phyloP scores from a whole-genome alignment of 352 stramenopile genomes.

The Phytopythium helicoides region DNA sequence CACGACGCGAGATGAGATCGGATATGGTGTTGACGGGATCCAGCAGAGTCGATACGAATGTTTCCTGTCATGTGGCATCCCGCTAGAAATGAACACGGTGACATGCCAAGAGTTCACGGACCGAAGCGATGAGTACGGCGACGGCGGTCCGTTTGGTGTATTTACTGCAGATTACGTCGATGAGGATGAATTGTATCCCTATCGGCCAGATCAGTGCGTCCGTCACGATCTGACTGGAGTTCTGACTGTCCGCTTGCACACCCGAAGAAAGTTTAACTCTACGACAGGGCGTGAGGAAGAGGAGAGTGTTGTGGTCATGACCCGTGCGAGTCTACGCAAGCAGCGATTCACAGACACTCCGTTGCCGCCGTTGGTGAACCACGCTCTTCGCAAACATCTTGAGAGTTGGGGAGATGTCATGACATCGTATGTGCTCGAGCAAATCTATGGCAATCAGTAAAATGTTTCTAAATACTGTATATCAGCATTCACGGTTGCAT shows the following conservation, averaged over 20 bases:
- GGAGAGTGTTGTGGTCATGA: constrained; percentile 29
- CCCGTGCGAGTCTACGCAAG: constrained; percentile 25
- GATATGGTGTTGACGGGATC: constrained; percentile 27
- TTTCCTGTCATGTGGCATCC: constrained; percentile 20
- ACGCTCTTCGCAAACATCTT: constrained; percentile 35
- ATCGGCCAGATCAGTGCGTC: constrained; percentile 18
- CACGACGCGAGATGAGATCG: constrained; percentile 39
- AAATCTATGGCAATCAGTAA: constrained; percentile 8
- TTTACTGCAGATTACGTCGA: constrained; percentile 30
- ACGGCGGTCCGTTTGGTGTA: constrained; percentile 19
- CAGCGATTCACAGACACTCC: constrained; percentile 14
- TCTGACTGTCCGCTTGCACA: constrained; percentile 19
- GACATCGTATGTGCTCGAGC: constrained; percentile 20
- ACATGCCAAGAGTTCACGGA: constrained; percentile 17
- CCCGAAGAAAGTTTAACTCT: constrained; percentile 7
- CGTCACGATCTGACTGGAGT: constrained; percentile 28
- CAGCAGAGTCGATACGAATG: constrained; percentile 48
- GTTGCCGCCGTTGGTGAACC: constrained; percentile 18
- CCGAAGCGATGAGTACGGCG: constrained; percentile 14
- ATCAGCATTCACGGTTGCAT: no score
- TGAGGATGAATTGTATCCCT: constrained; percentile 40
- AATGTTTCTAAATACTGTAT: no score
- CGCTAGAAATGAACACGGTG: constrained; percentile 15
- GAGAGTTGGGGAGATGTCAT: constrained; percentile 46
- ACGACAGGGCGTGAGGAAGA: constrained; percentile 4